phyloP scores from a whole-genome alignment of 2,329 filamentous ascomycete genomes.

The Dryadomyces sulphureus region DNA sequence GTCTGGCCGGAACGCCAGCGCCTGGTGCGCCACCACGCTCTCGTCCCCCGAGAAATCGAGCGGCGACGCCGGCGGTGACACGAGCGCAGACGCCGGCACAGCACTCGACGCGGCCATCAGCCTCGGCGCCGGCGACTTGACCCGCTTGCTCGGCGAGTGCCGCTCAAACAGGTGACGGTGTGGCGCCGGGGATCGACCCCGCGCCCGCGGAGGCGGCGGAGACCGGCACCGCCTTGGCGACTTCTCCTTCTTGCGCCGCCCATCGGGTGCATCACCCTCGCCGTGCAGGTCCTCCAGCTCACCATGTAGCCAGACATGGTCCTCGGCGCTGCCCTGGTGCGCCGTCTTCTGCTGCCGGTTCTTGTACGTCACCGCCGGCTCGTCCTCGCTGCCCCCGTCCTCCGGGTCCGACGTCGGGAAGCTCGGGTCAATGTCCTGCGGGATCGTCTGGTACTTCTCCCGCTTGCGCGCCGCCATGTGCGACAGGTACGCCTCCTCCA shows the following conservation, averaged over 20 bases:
- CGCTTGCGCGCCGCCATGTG: conserved; percentile 69
- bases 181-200: conserved; percentile 40
- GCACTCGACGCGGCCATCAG: conserved; percentile 12
- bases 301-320: conserved; percentile 55
- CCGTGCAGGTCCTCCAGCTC: conserved; percentile 54
- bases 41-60: conserved; percentile 21
- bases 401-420: conserved; percentile 93
- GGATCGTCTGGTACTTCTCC: conserved; percentile 66
- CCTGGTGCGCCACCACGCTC: conserved; percentile 23
- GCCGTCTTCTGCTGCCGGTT: conserved; percentile 13
- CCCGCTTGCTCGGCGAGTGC: conserved; percentile 50
- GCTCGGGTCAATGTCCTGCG: conserved; percentile 96
- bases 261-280: conserved; percentile 33
- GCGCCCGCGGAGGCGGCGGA: conserved; percentile 34
- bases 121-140: conserved; percentile 53
- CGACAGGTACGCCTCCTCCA: conserved; percentile 88
- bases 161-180: conserved; percentile 42
- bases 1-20: conserved; percentile 44
- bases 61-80: conserved; percentile 32
- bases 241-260: conserved; percentile 34
- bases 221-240: conserved; percentile 51
- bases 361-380: conserved; percentile 15
- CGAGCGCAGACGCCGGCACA: conserved; percentile 12
- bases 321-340: conserved; percentile 47
- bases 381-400: conserved; percentile 61